Evolutionary conservation across 257 asterid genomes (phyloP).

Genomic region (Mentha longifolia): DNA sequence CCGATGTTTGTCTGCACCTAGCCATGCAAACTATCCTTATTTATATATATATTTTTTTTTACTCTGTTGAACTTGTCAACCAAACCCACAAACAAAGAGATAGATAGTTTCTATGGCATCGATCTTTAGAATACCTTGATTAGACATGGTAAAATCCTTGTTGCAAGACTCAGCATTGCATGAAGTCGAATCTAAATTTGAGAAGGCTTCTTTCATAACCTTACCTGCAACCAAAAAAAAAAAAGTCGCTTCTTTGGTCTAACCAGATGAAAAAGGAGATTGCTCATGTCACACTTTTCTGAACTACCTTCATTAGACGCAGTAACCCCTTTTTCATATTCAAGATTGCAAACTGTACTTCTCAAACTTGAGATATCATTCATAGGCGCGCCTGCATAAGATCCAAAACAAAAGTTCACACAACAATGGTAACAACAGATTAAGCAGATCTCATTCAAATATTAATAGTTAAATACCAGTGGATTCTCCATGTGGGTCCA

Average conservation of each 20-base stretch:
- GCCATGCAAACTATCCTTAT: background rate
- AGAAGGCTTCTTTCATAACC: slow-evolving; percentile 25
- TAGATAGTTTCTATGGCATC: background rate
- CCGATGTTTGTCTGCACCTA: no score
- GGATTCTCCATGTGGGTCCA: slow-evolving; percentile 33
- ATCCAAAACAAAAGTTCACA: background rate
- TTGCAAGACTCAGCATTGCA: slow-evolving; percentile 26
- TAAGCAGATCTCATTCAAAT: background rate
- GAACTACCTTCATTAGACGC: slow-evolving; percentile 45
- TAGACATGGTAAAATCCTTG: slow-evolving; percentile 23
- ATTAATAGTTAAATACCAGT: slow-evolving; percentile 35
- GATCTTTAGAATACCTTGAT: slow-evolving; percentile 29
- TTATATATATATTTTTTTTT: background rate
- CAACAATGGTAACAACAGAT: background rate
- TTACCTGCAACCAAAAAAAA: slow-evolving; percentile 24
- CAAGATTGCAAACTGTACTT: slow-evolving; percentile 20
- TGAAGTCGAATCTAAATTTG: background rate
- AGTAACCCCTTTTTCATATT: slow-evolving; percentile 28
- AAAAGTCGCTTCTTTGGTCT: background rate
- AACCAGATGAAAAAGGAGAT: background rate
- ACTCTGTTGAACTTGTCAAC: background rate
- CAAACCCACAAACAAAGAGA: background rate
- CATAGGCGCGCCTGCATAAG: slow-evolving; percentile 32
- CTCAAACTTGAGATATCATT: slow-evolving; percentile 10
- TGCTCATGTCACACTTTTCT: background rate